Base-by-base conservation (phyloP, 2,329 filamentous ascomycete genomes). In the Clonostachys rosea region DNA sequence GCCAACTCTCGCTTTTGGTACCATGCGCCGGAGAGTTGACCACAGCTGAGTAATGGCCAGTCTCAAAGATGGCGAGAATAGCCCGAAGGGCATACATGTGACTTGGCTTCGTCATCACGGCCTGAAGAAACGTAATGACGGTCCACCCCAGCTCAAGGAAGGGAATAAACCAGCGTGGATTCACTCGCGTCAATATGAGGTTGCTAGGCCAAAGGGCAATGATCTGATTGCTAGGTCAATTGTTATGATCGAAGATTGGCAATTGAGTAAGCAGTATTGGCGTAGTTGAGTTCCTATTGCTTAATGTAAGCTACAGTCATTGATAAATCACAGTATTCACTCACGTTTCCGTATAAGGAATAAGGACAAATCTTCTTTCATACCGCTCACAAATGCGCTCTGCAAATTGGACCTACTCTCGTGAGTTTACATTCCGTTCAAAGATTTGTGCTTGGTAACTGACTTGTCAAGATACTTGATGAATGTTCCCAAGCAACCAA, bases 51-150 rank as follows among this genome's bases (percentile, higher is more conserved):
- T 44, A 44, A 18, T 44, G 42, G 33, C 42, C 42, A 14, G 17
- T 55, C 20, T 56, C 49, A 2, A 55, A 58, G 6, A 63, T 44
- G 1, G 59, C 60, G 7, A 62, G 51, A 4, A 64, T 43, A 42
- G 63, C 62, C 2, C 61, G 49, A 11, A 59, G 42, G 2, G 54
- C 60, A 36, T 62, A 63, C 5, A 64, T 49, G 18, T 61, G 55
- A 5, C 52, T 37, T 1, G 54, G 54, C 7, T 42, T 56, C 10
- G 55, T 59, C 3, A 62, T 49, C 20, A 49, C 48, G 18, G 48
- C 48, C 16, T 56, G 53, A 5, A 49, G 47, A 24, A 56, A 56
- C 6, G 54, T 56, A 17, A 55, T 37, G 17, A 56, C 41, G 34
- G 51, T 55, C 54, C 54, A 56, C 4, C 48, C 37, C 1, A 55